Percentiles rank a stretch among this genome's conserved stretches.
Evolutionary conservation across 129 eudicot genomes (phyloP).

Genomic region (Ambrosia trifida): DNA sequence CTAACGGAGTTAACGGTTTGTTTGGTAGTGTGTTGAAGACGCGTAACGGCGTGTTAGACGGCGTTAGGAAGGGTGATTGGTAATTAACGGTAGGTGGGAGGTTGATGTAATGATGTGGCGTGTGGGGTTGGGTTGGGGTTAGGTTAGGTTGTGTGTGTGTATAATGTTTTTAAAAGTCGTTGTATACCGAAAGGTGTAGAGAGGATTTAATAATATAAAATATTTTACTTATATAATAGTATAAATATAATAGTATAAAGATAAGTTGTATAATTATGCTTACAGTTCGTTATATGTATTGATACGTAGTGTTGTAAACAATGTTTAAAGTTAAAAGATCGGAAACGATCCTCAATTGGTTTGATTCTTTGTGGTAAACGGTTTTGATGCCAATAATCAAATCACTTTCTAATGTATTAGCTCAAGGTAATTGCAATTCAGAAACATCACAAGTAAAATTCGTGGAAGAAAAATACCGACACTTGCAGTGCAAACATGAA

Average conservation of each 20-base stretch:
- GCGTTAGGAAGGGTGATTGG: slow-evolving; percentile 38
- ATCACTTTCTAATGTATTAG: too few species aligned
- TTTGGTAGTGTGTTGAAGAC: slow-evolving; percentile 37
- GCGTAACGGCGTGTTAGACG: slow-evolving; percentile 45
- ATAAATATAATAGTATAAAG: not conserved
- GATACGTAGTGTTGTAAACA: too few species aligned
- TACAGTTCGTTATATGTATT: too few species aligned
- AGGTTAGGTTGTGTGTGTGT: not conserved
- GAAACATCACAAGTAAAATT: too few species aligned
- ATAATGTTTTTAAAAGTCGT: slow-evolving; percentile 31
- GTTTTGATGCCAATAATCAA: too few species aligned
- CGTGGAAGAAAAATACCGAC: too few species aligned
- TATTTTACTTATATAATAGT: not conserved
- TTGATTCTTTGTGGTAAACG: too few species aligned
- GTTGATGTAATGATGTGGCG: slow-evolving; percentile 18
- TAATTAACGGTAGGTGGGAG: slow-evolving; percentile 4
- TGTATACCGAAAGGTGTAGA: slow-evolving; percentile 17
- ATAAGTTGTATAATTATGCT: too few species aligned
- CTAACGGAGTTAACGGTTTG: slow-evolving; percentile 43
- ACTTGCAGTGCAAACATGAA: too few species aligned
- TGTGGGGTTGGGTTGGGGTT: slow-evolving; percentile 19
- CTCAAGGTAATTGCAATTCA: too few species aligned
- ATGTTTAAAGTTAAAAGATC: too few species aligned
- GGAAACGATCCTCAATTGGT: too few species aligned
- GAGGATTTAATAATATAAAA: not conserved